Percentiles rank a stretch among this genome's conserved stretches.
Conservation (phyloP, 129 eudicot species). For the Chrysanthemum makinoi region DNA sequence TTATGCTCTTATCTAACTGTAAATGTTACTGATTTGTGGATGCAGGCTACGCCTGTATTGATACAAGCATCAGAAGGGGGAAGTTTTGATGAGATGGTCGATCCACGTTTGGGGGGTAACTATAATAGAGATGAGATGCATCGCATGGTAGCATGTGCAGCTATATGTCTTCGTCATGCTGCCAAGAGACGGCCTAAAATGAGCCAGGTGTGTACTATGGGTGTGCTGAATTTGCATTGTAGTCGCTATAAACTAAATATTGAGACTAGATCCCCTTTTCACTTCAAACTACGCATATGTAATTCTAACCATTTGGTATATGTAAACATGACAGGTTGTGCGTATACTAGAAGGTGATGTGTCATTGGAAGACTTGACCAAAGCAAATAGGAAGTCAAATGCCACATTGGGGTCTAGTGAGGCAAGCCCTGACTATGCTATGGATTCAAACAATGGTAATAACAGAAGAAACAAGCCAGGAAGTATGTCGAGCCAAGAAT, state of each 20-base stretch:
- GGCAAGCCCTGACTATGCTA: constrained; percentile 38
- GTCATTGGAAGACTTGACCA: constrained; percentile 47
- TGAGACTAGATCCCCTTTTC: background rate
- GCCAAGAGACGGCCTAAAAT: constrained; percentile 75
- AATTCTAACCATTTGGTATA: background rate
- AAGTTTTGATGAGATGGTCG: constrained; percentile 52
- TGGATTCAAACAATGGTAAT: constrained; percentile 29
- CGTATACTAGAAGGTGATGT: constrained; percentile 73
- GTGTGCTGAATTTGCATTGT: background rate
- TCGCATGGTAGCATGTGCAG: constrained; percentile 64
- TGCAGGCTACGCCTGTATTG: constrained; percentile 59
- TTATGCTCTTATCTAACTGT: background rate
- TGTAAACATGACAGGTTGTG: constrained; percentile 41
- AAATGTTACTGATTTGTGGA: background rate
- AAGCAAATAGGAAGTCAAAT: constrained; percentile 25
- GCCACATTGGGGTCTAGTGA: constrained; percentile 20
- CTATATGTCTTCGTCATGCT: constrained; percentile 62
- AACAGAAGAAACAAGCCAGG: constrained; percentile 29
- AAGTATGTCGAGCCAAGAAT: constrained; percentile 49
- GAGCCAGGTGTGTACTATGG: constrained; percentile 54
- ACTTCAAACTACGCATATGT: background rate
- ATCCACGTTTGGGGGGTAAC: constrained; percentile 47
- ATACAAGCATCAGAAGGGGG: constrained; percentile 45
- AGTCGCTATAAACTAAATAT: background rate
- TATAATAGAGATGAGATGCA: constrained; percentile 54